A percentile compares a stretch with the other conserved stretches of the same genome.
Conservation (phyloP, 2,329 filamentous ascomycete species). For the Myotisia sp. region DNA sequence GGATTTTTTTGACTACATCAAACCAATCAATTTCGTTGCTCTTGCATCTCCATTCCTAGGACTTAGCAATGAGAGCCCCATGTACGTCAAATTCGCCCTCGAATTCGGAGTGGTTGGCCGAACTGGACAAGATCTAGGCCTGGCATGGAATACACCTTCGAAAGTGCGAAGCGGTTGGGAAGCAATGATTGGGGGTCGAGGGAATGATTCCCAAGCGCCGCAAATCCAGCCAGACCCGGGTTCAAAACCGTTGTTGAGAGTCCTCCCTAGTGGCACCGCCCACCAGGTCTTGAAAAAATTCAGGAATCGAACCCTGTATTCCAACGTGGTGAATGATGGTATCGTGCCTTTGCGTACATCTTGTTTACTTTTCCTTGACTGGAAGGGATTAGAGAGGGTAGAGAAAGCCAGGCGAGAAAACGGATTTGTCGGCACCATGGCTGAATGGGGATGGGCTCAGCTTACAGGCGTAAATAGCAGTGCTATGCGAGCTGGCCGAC, state of each 20-base stretch:
- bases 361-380: conserved; percentile 90
- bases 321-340: conserved; percentile 93
- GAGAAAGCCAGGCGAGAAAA: conserved; percentile 89
- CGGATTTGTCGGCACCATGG: conserved; percentile 79
- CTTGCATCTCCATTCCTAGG: conserved; percentile 80
- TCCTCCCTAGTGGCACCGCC: conserved; percentile 80
- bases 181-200: conserved; percentile 68
- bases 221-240: conserved; percentile 53
- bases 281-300: conserved; percentile 79
- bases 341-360: conserved; percentile 92
- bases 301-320: conserved; percentile 80
- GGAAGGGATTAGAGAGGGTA: conserved; percentile 83
- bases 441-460: conserved; percentile 90
- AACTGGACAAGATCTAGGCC: conserved; percentile 83
- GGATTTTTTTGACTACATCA: conserved; percentile 71
- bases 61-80: conserved; percentile 89
- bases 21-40: conserved; percentile 78
- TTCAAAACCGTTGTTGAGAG: conserved; percentile 75
- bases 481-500: conserved; percentile 22
- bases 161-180: conserved; percentile 77
- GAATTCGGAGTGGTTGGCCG: conserved; percentile 94
- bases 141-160: conserved; percentile 86
- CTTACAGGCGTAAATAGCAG: conserved; percentile 55
- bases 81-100: conserved; percentile 92
- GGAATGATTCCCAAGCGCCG: conserved; percentile 43